A percentile compares a stretch with the other conserved stretches of the same genome.
Evolutionary conservation across 1,139 yeast species (phyloP).

Genomic region (Hemisphaericaspora xylanilytica): DNA sequence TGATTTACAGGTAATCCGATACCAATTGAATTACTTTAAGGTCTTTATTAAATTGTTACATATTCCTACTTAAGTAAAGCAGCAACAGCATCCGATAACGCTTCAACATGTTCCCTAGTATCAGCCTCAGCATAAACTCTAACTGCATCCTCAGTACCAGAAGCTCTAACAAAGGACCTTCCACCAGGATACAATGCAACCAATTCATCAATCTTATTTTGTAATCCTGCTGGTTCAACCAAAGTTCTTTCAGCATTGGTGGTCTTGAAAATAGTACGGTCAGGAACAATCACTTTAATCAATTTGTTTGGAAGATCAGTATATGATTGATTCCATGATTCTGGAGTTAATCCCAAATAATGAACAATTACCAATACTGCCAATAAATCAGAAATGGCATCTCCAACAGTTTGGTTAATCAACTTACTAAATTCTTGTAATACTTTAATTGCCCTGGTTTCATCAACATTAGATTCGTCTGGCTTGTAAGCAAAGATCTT

Average conservation of each 20-base stretch:
- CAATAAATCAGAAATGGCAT: constrained; percentile 86
- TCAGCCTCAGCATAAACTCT: constrained; percentile 92
- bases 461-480: constrained; percentile 21
- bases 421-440: constrained; percentile 60
- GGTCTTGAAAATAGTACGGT: constrained; percentile 75
- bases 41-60: background rate
- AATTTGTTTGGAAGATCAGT: constrained; percentile 84
- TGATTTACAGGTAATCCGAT: too few species aligned
- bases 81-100: constrained; percentile 33
- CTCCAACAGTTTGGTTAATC: constrained; percentile 96
- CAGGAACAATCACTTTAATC: constrained; percentile 77
- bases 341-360: constrained; percentile 54
- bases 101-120: constrained; percentile 33
- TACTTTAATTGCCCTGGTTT: constrained; percentile 44
- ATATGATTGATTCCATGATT: constrained; percentile 75
- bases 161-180: constrained; percentile 91
- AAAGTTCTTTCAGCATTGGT: constrained; percentile 88
- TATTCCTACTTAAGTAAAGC: constrained; percentile 25
- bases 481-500: constrained; percentile 27
- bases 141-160: constrained; percentile 98
- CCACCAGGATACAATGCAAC: constrained; percentile 62
- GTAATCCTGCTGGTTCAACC: constrained; percentile 75
- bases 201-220: constrained; percentile 62
- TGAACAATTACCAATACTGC: constrained; percentile 68
- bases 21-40: background rate